Conservation (phyloP, 768 basidiomycete genomes). For the Naganishia randhawae region DNA sequence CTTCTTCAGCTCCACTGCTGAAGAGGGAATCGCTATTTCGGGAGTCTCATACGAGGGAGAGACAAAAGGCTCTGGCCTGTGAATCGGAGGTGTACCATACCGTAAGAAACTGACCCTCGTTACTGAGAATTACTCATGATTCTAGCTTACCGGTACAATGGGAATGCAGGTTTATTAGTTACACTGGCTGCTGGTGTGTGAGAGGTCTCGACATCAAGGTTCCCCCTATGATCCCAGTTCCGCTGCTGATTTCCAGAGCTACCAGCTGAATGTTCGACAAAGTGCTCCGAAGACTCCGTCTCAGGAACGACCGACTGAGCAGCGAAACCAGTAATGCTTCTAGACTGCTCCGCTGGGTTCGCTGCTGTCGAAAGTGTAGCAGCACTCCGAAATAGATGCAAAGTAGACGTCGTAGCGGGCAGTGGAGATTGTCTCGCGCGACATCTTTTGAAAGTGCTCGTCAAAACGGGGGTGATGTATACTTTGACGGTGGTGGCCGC, state of each 20-base stretch:
- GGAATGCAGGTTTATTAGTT: neutral
- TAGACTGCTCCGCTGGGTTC: neutral
- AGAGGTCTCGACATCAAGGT: neutral
- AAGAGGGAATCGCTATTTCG: neutral
- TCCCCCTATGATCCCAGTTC: neutral
- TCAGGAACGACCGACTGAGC: neutral
- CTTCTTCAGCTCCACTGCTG: neutral
- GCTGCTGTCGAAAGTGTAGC: neutral
- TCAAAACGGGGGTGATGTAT: neutral
- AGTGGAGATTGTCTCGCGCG: neutral
- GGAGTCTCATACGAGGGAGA: neutral
- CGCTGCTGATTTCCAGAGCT: neutral
- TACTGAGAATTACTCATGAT: neutral
- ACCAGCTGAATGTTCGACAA: neutral
- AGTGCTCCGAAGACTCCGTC: neutral
- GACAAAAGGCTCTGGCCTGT: neutral
- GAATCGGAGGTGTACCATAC: neutral
- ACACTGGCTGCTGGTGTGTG: neutral
- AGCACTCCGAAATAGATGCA: neutral
- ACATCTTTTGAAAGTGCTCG: neutral
- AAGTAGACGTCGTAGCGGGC: neutral
- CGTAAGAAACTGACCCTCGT: neutral
- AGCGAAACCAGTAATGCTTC: neutral
- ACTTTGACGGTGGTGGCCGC: neutral
- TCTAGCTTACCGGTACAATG: neutral